These are phyloP conservation scores for Articulospora tetracladia DNA, from an alignment of 495 filamentous ascomycete species.

Conservation along the genomic window DNA sequence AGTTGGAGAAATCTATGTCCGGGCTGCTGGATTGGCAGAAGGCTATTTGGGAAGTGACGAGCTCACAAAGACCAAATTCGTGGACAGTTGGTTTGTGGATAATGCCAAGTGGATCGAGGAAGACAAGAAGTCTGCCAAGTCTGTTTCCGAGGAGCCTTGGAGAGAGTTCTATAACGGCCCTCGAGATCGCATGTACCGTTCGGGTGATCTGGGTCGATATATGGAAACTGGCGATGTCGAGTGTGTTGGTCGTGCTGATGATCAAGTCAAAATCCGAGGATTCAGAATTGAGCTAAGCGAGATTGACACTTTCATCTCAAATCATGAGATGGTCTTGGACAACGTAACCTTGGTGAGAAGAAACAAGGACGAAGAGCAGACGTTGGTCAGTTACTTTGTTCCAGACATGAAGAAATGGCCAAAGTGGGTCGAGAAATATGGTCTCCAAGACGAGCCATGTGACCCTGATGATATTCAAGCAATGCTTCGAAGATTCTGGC, in stretches of 20 bases:
- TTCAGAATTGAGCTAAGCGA: conserved; percentile 95
- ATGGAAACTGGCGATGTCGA: conserved; percentile 70
- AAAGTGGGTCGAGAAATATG: conserved; percentile 56
- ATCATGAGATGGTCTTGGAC: conserved; percentile 76
- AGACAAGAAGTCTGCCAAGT: conserved; percentile 48
- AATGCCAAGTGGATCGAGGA: conserved; percentile 65
- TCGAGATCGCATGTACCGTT: conserved; percentile 81
- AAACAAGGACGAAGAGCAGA: conserved; percentile 88
- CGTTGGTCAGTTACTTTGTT: conserved; percentile 86
- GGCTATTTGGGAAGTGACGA: conserved; percentile 73
- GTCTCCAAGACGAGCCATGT: conserved; percentile 44
- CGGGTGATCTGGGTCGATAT: conserved; percentile 77
- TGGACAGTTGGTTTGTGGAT: conserved; percentile 86
- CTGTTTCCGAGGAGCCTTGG: conserved; percentile 58
- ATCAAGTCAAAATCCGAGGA: conserved; percentile 93
- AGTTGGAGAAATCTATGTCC: conserved; percentile 82
- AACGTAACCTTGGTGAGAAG: conserved; percentile 83
- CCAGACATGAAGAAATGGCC: conserved; percentile 73
- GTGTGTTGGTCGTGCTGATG: conserved; percentile 75
- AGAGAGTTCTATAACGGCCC: conserved; percentile 76
- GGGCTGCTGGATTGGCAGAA: conserved; percentile 86
- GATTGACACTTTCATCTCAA: conserved; percentile 80
- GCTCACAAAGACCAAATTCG: conserved; percentile 74
- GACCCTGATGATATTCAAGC: conserved; percentile 50
- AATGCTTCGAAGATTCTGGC: conserved; percentile 59